Percentiles rank a stretch among this genome's conserved stretches.
Evolutionary conservation across 139 green algal genomes (phyloP).

Genomic region (Chlorella sorokiniana): DNA sequence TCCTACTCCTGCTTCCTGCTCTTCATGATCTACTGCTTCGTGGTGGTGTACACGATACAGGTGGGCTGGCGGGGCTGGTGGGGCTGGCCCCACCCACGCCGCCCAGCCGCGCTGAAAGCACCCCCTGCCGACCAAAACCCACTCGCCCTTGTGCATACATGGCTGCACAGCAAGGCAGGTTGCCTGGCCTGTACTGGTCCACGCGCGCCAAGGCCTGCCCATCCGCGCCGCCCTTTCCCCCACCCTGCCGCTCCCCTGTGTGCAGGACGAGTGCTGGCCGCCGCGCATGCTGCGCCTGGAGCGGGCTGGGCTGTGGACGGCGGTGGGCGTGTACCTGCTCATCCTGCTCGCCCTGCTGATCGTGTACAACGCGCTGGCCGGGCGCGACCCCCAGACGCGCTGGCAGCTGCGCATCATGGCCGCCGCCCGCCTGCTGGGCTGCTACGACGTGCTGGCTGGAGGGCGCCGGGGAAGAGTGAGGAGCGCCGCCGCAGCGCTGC

Average conservation of each 20-base stretch:
- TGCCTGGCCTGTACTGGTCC: too few relatives aligned
- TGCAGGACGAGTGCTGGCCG: background rate
- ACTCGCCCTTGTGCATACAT: too few relatives aligned
- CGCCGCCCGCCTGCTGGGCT: background rate
- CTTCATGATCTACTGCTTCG: background rate
- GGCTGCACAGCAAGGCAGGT: too few relatives aligned
- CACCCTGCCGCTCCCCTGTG: too few relatives aligned
- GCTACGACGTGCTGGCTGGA: background rate
- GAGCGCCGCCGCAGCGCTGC: background rate
- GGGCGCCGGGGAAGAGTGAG: background rate
- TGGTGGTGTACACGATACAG: background rate
- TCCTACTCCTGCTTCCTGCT: background rate
- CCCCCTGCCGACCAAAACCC: too few relatives aligned
- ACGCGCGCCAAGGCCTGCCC: too few relatives aligned
- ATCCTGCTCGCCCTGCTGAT: background rate
- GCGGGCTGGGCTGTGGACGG: background rate
- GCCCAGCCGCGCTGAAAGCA: too few relatives aligned
- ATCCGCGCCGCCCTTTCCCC: too few relatives aligned
- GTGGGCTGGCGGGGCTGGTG: background rate
- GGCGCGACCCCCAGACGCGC: background rate
- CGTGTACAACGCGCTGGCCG: background rate
- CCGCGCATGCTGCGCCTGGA: background rate
- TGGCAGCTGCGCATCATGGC: conserved; percentile 1
- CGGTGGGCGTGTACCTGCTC: background rate
- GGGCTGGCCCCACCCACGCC: background rate